Percentiles rank a stretch among this genome's conserved stretches.
Evolutionary conservation across 352 stramenopile genomes (phyloP).

Genomic region (Phytophthora citrophthora): DNA sequence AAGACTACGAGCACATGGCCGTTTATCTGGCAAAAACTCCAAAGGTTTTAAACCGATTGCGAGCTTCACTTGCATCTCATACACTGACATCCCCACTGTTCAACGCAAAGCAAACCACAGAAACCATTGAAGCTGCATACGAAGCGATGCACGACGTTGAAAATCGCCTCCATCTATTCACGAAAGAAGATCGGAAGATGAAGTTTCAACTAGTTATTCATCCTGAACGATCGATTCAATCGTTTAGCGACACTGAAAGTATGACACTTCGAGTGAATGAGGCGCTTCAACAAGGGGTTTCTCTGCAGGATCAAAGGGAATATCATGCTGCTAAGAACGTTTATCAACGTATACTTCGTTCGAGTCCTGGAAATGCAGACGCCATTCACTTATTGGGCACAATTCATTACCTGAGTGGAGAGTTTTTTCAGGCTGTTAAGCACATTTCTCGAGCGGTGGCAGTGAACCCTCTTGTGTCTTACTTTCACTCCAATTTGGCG

Average conservation of each 20-base stretch:
- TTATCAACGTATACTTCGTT: conserved; percentile 48
- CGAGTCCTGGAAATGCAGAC: conserved; percentile 37
- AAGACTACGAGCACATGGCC: conserved; percentile 75
- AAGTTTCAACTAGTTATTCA: conserved; percentile 57
- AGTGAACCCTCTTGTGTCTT: conserved; percentile 27
- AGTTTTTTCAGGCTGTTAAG: conserved; percentile 17
- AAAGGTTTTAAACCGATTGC: conserved; percentile 31
- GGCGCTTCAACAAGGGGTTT: conserved; percentile 31
- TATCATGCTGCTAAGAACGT: conserved; percentile 34
- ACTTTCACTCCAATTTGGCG: conserved; percentile 43
- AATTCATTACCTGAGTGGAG: conserved; percentile 27
- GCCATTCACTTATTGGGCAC: conserved; percentile 60
- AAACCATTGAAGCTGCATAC: conserved; percentile 77
- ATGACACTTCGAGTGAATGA: conserved; percentile 16
- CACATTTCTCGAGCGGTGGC: conserved; percentile 31
- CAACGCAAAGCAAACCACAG: conserved; percentile 60
- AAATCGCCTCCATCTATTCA: conserved; percentile 28
- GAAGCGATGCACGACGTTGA: conserved; percentile 66
- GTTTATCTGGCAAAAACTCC: conserved; percentile 50
- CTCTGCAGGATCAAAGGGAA: conserved; percentile 35
- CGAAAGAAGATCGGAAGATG: not conserved
- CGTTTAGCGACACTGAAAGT: conserved; percentile 2
- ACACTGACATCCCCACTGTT: conserved; percentile 69
- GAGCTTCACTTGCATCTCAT: conserved; percentile 36
- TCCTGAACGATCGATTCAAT: conserved; percentile 12